Evolutionary conservation across 2,329 filamentous ascomycete species (phyloP).

Genomic region (Neonectria coccinea): DNA sequence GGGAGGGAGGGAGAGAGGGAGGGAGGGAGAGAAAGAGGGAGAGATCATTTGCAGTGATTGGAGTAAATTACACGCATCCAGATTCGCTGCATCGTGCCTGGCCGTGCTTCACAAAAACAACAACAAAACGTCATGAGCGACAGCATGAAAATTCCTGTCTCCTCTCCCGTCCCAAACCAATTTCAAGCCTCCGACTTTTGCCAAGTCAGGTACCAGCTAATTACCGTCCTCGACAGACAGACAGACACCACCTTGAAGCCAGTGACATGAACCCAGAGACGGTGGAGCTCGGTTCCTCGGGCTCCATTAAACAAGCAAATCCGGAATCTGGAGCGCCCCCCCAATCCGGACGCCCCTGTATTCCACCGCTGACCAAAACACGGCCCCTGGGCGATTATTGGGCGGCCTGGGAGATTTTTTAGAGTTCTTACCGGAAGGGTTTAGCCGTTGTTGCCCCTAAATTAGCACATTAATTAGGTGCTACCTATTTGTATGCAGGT

Average conservation of each 20-base stretch:
- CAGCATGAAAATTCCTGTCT: not conserved
- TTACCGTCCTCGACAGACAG: too few species aligned
- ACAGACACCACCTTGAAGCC: not conserved
- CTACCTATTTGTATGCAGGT: too few species aligned
- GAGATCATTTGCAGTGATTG: too few species aligned
- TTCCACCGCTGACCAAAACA: not conserved
- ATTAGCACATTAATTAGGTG: too few species aligned
- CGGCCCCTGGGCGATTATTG: not conserved
- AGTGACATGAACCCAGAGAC: not conserved
- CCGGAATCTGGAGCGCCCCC: not conserved
- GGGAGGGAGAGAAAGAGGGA: too few species aligned
- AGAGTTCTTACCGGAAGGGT: too few species aligned
- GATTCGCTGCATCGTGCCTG: not conserved
- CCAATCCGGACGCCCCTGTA: not conserved
- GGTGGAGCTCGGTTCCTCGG: not conserved
- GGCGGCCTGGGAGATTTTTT: too few species aligned
- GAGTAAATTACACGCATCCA: not conserved
- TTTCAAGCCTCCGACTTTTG: too few species aligned
- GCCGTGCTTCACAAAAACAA: not conserved
- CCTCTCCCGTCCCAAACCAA: too few species aligned
- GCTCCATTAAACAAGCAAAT: conserved; percentile 1
- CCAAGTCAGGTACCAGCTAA: too few species aligned
- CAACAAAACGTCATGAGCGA: not conserved
- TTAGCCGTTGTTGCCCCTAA: too few species aligned
- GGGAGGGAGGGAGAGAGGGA: too few species aligned